phyloP scores from a whole-genome alignment of 805 yeast genomes.

The Schwanniomyces sp. region DNA sequence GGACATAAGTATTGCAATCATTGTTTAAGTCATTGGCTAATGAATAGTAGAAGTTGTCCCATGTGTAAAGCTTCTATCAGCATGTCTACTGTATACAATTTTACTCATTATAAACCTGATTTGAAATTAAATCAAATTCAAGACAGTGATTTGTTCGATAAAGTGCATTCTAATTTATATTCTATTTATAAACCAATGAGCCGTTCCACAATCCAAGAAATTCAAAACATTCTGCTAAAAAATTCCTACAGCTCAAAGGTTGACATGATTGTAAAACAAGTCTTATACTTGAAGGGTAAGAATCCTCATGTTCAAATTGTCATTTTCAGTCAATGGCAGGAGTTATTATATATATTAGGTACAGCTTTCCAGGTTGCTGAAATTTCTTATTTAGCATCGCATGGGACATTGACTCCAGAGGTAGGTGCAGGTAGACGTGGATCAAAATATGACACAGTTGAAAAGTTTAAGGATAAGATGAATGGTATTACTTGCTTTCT shows the following conservation, averaged over 20 bases:
- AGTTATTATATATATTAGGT: constrained; percentile 64
- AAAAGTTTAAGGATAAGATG: constrained; percentile 57
- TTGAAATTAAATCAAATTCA: constrained; percentile 48
- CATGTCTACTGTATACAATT: constrained; percentile 60
- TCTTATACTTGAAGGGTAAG: constrained; percentile 56
- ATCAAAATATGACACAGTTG: constrained; percentile 42
- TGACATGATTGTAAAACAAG: constrained; percentile 75
- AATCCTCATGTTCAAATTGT: constrained; percentile 75
- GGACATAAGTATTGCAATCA: constrained; percentile 89
- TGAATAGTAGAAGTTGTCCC: constrained; percentile 64
- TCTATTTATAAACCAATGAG: constrained; percentile 49
- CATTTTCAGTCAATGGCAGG: constrained; percentile 87
- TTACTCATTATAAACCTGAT: constrained; percentile 58
- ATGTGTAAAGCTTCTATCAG: constrained; percentile 64
- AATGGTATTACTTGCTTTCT: constrained; percentile 76
- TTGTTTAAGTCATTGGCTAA: constrained; percentile 77
- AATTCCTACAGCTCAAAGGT: constrained; percentile 78
- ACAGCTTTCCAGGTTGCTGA: constrained; percentile 62
- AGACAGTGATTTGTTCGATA: constrained; percentile 10
- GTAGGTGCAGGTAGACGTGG: constrained; percentile 27
- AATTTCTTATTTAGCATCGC: constrained; percentile 57
- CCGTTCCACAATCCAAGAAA: constrained; percentile 40
- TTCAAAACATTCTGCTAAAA: constrained; percentile 34
- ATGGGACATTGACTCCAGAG: constrained; percentile 36
- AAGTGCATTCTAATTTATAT: constrained; percentile 16